These are phyloP conservation scores for Eurotiales sp. DNA, from an alignment of 2,329 filamentous ascomycete genomes.

Conservation along the genomic window DNA sequence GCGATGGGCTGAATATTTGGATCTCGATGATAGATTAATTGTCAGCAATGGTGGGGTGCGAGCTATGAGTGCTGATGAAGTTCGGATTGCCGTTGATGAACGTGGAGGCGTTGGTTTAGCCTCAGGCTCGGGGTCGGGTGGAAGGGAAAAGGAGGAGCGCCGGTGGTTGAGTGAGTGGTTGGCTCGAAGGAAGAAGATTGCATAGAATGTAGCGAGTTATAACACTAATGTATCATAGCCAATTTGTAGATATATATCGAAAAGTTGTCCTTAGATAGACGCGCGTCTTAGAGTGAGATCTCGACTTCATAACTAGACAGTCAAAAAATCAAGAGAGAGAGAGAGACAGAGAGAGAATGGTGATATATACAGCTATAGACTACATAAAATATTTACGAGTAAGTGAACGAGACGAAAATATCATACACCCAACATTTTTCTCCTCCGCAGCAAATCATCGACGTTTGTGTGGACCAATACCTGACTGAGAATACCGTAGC, in stretches of 20 bases:
- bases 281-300: too few species aligned
- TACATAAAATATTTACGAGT: neutral
- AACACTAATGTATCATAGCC: too few species aligned
- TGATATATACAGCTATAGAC: neutral
- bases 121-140: constrained; percentile 17
- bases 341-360: neutral
- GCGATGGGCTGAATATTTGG: constrained; percentile 60
- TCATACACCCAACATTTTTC: constrained; percentile 10
- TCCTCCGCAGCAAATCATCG: constrained; percentile 21
- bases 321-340: neutral
- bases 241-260: neutral
- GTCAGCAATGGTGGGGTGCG: constrained; percentile 57
- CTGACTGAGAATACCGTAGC: constrained; percentile 22
- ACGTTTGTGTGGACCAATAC: constrained; percentile 30
- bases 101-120: constrained; percentile 50
- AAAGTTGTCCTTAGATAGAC: too few species aligned
- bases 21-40: constrained; percentile 68
- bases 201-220: neutral
- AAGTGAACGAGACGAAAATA: neutral
- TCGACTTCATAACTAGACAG: too few species aligned
- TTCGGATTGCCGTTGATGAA: constrained; percentile 67
- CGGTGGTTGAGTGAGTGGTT: constrained; percentile 38
- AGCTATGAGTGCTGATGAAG: constrained; percentile 60
- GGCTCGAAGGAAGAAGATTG: constrained; percentile 12
- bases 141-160: constrained; percentile 28